Conservation (phyloP, 306 rosid genomes). For the Cucurbita pepo region DNA sequence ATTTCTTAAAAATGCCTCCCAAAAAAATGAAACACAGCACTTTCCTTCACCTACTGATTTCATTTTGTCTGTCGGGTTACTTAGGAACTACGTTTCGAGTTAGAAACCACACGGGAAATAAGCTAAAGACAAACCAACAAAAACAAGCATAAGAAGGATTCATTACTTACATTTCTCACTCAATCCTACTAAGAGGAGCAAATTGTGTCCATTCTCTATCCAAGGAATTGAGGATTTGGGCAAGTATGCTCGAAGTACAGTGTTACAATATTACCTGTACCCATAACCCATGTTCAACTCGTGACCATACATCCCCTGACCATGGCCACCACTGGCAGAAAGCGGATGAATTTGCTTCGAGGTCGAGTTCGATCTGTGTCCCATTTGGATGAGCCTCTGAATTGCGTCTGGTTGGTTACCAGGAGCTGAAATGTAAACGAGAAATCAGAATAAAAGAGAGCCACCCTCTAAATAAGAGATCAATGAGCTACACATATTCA, state of each 20-base stretch:
- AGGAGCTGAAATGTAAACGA: constrained; percentile 24
- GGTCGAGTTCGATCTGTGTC: constrained; percentile 47
- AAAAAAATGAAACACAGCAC: neutral
- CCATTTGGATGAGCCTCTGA: constrained; percentile 84
- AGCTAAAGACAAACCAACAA: neutral
- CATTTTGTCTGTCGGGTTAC: neutral
- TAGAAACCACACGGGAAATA: neutral
- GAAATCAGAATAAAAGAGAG: neutral
- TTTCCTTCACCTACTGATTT: neutral
- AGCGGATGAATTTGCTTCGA: constrained; percentile 27
- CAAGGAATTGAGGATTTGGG: constrained; percentile 16
- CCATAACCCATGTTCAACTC: constrained; percentile 86
- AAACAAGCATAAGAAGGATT: neutral
- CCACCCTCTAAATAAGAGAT: neutral
- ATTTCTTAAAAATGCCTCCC: neutral
- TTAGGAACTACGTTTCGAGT: neutral
- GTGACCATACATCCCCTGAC: constrained; percentile 38
- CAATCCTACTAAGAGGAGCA: constrained; percentile 6
- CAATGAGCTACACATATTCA: neutral
- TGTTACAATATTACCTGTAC: constrained; percentile 33
- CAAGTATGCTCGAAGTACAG: constrained; percentile 20
- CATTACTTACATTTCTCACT: constrained; percentile 6
- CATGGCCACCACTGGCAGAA: constrained; percentile 30
- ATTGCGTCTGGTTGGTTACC: constrained; percentile 70
- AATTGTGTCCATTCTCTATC: constrained; percentile 14